Evolutionary conservation across 306 rosid species (phyloP).

Genomic region (Rosa chinensis): DNA sequence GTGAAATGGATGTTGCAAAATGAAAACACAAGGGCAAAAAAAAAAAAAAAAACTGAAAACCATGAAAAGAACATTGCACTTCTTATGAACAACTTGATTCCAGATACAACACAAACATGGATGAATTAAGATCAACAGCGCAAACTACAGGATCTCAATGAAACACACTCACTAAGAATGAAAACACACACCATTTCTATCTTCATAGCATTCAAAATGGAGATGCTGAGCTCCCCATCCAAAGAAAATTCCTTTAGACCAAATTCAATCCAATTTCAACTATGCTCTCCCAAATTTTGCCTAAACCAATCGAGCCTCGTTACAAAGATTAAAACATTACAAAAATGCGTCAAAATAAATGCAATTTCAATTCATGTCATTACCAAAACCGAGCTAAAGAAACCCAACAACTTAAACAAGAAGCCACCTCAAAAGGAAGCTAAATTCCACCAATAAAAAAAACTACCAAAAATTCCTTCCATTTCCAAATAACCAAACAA

Average conservation of each 20-base stretch:
- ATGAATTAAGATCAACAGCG: constrained; percentile 1
- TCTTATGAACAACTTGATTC: not conserved
- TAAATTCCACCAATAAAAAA: not conserved
- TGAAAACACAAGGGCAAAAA: not conserved
- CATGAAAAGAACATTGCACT: not conserved
- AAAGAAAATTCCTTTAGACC: constrained; percentile 9
- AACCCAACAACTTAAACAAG: not conserved
- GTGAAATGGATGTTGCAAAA: constrained; percentile 15
- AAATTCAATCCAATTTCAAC: not conserved
- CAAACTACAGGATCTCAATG: not conserved
- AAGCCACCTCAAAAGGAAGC: not conserved
- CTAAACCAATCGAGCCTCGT: not conserved
- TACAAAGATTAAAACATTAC: not conserved
- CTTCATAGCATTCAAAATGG: not conserved
- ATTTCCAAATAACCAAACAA: not conserved
- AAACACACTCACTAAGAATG: not conserved
- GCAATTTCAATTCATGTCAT: not conserved
- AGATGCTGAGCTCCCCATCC: not conserved
- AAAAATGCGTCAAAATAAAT: constrained; percentile 8
- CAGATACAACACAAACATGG: constrained; percentile 4
- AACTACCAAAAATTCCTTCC: not conserved
- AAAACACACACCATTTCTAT: not conserved
- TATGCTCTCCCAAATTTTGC: not conserved
- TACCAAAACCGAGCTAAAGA: not conserved
- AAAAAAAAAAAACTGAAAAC: not conserved